Conservation (phyloP, 352 stramenopile genomes). For the Globisporangium ultimum region DNA sequence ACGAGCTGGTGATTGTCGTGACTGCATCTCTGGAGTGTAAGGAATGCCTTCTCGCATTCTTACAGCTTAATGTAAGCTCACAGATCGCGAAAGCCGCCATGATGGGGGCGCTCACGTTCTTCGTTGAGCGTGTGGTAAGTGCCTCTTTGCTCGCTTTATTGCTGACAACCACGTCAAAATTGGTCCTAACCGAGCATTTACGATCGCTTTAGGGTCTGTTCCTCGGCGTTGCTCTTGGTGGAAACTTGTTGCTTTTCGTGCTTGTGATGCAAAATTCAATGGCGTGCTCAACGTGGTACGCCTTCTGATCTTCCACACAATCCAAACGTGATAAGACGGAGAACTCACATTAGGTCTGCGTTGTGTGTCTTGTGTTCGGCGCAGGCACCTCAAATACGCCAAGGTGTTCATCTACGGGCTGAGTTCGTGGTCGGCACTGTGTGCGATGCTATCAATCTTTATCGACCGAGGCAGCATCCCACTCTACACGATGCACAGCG, state of each 20-base stretch:
- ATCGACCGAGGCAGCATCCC: conserved; percentile 17
- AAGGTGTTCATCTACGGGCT: conserved; percentile 38
- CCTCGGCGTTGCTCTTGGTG: conserved; percentile 20
- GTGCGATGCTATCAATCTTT: conserved; percentile 27
- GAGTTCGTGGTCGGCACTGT: conserved; percentile 32
- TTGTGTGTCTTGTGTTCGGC: background rate
- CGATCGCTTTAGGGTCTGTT: conserved; percentile 13
- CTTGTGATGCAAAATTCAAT: conserved; percentile 21
- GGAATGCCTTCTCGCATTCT: background rate
- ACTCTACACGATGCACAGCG: conserved; percentile 16
- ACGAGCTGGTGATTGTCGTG: conserved; percentile 2
- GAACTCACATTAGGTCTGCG: no score
- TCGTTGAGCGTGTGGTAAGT: conserved; percentile 30
- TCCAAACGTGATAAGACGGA: no score
- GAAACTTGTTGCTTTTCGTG: conserved; percentile 29
- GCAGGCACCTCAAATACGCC: conserved; percentile 31
- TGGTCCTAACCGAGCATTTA: no score
- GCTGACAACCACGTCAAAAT: no score
- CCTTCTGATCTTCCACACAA: background rate
- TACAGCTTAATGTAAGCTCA: conserved; percentile 23
- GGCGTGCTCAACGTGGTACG: conserved; percentile 33
- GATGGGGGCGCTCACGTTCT: conserved; percentile 35
- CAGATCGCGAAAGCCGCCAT: conserved; percentile 37
- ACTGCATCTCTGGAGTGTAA: background rate
- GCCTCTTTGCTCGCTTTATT: background rate